Base-by-base conservation (phyloP, 148 eudicot species). In the Polygonum aviculare region DNA sequence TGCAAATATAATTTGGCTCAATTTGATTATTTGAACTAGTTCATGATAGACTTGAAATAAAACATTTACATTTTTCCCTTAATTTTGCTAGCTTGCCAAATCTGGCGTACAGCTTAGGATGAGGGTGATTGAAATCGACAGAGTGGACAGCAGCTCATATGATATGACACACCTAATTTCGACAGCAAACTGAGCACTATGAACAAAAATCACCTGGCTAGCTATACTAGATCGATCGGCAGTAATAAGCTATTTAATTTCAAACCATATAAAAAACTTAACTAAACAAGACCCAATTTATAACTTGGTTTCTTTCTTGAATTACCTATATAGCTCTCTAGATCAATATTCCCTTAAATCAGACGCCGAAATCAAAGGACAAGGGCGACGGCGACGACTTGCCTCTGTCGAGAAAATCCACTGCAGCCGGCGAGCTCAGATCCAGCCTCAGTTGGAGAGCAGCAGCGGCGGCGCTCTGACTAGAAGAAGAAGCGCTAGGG, bases 301-400 rank as follows among this genome's bases (percentile, higher is more conserved):
- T 26, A 31, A 31, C 12, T 22, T 22, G 11, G 26, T 35, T 35
- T 40, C 16, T 15, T 65, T 33, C 40, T 59, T 51, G 4, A 12
- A 51, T 33, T 63, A 63, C 69, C 69, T 63, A 63, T 26, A 26
- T 26, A 26, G 31, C 31, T 26, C 0, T 0, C 31, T 26, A 26
- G 31, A 26, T 26, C 31, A 26, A 40, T 5, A 4, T 3, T 1
- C 67, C 12, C 11, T 31, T 6, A 60, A 22, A 12, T 36, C 41
- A 65, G n/a, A 90, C 82, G 47, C 84, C 87, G 47, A 88, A 85
- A 77, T 88, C 88, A 75, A 88, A 79, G 54, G 89, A 82, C 87
- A 79, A 79, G 62, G 91, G 31, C 31, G 31, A 26, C 31, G 31
- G 31, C 31, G 31, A 81, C 11, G 86, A 76, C 80, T 86, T 90